Evolutionary conservation across 805 yeast species (phyloP).

Genomic region (Saccharomyces jurei): DNA sequence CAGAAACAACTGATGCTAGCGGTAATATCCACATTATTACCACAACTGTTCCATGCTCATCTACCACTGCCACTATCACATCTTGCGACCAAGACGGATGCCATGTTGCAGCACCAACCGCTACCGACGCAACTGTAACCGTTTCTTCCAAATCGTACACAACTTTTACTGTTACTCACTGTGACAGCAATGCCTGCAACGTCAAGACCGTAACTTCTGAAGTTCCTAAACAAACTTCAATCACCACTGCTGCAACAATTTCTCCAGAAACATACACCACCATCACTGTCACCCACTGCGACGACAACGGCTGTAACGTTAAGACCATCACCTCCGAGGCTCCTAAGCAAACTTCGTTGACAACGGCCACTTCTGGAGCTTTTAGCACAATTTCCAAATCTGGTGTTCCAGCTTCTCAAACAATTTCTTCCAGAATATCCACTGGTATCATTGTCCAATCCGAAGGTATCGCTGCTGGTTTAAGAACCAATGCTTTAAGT

Average conservation of each 20-base stretch:
- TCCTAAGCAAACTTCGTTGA: not conserved
- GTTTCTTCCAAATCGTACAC: not conserved
- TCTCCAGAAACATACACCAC: not conserved
- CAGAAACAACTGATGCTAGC: not conserved
- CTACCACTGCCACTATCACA: conserved; percentile 3
- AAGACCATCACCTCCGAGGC: not conserved
- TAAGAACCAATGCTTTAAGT: not conserved
- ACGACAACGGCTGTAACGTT: not conserved
- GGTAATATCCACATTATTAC: conserved; percentile 1
- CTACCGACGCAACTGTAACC: conserved; percentile 1
- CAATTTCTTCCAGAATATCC: not conserved
- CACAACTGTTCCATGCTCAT: conserved; percentile 2
- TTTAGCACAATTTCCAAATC: not conserved
- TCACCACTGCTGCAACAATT: not conserved
- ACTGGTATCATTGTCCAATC: not conserved
- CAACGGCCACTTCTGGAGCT: not conserved
- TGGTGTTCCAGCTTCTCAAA: not conserved
- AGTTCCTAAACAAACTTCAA: not conserved
- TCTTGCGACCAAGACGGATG: conserved; percentile 2
- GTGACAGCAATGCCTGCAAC: not conserved
- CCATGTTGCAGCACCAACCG: not conserved
- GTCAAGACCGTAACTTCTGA: not conserved
- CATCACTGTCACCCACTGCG: not conserved
- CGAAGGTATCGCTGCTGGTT: conserved; percentile 1
- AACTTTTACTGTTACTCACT: not conserved